Percentiles rank a stretch among this genome's conserved stretches.
Evolutionary conservation across 805 yeast species (phyloP).

Genomic region (Sugiyamaella floridensis): DNA sequence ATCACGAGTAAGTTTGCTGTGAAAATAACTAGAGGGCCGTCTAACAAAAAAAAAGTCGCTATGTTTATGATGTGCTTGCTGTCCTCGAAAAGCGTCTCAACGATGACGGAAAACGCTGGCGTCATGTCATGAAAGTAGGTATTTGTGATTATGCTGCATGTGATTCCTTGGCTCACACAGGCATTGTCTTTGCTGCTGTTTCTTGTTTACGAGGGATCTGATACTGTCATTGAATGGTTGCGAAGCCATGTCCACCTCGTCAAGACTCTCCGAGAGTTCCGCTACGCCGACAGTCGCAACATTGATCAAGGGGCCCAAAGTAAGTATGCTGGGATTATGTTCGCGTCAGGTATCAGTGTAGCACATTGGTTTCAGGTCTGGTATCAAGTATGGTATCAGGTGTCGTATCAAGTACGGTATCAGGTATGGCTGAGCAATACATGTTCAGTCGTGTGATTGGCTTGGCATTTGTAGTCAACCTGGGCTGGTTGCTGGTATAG

Average conservation of each 20-base stretch:
- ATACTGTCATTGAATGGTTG: conserved; percentile 83
- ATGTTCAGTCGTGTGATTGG: too few species aligned
- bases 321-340: conserved; percentile 1
- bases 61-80: conserved; percentile 82
- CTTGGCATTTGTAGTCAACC: too few species aligned
- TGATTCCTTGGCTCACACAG: not conserved
- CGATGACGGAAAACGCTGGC: conserved; percentile 95
- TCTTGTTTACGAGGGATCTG: conserved; percentile 78
- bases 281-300: conserved; percentile 49
- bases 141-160: not conserved
- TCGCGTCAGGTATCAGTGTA: too few species aligned
- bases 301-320: conserved; percentile 29
- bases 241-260: conserved; percentile 77
- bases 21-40: too few species aligned
- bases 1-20: conserved; percentile 35
- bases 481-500: too few species aligned
- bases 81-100: conserved; percentile 85
- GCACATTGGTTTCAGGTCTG: too few species aligned
- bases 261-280: conserved; percentile 85
- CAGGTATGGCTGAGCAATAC: too few species aligned
- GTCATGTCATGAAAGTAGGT: conserved; percentile 75
- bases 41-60: conserved; percentile 34
- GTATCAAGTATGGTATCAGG: too few species aligned
- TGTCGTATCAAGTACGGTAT: too few species aligned
- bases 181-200: conserved; percentile 80